Conservation (phyloP, 305 asterid genomes). For the Solanum hybrid region DNA sequence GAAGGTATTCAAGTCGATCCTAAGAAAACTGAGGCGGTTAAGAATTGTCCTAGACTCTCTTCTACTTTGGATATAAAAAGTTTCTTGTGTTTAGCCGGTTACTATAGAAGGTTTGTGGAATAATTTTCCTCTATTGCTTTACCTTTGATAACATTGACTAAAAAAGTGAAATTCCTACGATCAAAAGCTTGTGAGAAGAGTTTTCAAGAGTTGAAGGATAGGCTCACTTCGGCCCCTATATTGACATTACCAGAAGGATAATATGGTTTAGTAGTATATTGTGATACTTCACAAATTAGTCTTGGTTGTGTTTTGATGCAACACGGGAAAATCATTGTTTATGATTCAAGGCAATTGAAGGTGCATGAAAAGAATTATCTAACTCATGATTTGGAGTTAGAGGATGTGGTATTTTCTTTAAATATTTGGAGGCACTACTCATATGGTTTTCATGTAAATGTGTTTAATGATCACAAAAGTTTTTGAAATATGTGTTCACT, state of each 20-base stretch:
- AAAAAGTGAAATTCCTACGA: too few species aligned
- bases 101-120: not conserved
- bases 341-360: not conserved
- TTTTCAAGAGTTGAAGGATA: not conserved
- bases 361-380: not conserved
- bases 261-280: not conserved
- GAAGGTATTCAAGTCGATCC: not conserved
- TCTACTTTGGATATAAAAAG: not conserved
- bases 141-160: not conserved
- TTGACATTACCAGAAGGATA: not conserved
- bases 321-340: not conserved
- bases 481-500: too few species aligned
- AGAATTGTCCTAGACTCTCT: not conserved
- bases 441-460: not conserved
- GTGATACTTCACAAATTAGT: not conserved
- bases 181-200: not conserved
- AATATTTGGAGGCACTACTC: not conserved
- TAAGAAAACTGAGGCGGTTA: not conserved
- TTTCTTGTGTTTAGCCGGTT: not conserved
- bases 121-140: not conserved
- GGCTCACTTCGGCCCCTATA: not conserved
- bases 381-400: not conserved
- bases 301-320: not conserved
- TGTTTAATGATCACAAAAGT: not conserved
- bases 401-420: not conserved